Evolutionary conservation across 2,329 filamentous ascomycete genomes (phyloP), one percentile per base, ranked within the genome.

Genomic region (Thelonectria olida): DNA sequence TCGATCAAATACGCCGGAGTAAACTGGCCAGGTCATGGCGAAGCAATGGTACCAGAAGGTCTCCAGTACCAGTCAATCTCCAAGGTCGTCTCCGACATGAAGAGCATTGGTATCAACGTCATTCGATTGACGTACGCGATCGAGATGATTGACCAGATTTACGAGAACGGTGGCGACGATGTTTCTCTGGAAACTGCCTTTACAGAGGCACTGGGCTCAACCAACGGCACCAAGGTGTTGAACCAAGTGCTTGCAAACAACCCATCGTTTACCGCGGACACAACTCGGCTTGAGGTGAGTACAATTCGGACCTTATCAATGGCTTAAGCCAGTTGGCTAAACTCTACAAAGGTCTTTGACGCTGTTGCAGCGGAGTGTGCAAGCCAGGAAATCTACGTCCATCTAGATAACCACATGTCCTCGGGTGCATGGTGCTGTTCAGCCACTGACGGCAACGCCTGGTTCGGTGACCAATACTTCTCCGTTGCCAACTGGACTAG

Each of bases 41-140:
- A 88, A 44, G 81, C 84, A n/a, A 89, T 90, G 87, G 79, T 90
- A 1, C 87, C 87, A 0, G 87, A 90, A 64, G 88, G 88, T 4
- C 79, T 90, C 2, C 86, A 88, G 70, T 88, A 88, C 73, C 82
- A 83, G 34, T 88, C 86, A 0, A 79, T 90, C 48, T 76, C 79
- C 36, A 76, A 74, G 7, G 84, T 90, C 34, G 82, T 88, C 1
- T 74, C 80, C 4, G 83, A 83, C 74, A 81, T 89, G 67, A 88
- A 87, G 68, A 81, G 81, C 60, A 70, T 88, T 0, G 87, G 86
- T 15, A 85, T 90, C 79, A 90, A 90, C 67, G 82, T 85, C 2
- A 83, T 90, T 23, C 85, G 88, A 2, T 74, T 90, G 41, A 89
- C 86, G 0, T 90, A 84, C 55, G 86, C 88, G 3, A 90, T 85